Percentiles rank a stretch among this genome's conserved stretches.
Conservation (phyloP, 192 early-diverging fungal species). For the Podila clonocystis region DNA sequence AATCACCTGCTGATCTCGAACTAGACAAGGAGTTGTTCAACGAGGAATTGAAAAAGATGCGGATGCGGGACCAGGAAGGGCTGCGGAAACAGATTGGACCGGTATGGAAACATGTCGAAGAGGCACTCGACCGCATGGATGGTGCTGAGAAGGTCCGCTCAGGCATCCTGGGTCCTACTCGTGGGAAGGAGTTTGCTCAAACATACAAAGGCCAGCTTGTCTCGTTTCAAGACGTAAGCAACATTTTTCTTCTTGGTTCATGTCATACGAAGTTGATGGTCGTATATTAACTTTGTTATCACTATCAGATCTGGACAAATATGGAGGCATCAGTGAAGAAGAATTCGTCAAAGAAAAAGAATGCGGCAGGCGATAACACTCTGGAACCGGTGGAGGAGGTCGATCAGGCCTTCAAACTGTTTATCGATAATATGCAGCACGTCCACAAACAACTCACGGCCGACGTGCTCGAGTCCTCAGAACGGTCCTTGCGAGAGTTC, state of each 20-base stretch:
- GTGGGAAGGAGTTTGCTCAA: slow-evolving; percentile 48
- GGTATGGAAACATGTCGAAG: slow-evolving; percentile 70
- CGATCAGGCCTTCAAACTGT: slow-evolving; percentile 34
- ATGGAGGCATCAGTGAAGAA: slow-evolving; percentile 36
- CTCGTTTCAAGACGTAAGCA: slow-evolving; percentile 44
- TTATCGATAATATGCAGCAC: slow-evolving; percentile 46
- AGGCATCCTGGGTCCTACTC: slow-evolving; percentile 33
- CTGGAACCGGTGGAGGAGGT: slow-evolving; percentile 35
- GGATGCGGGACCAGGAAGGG: slow-evolving; percentile 62
- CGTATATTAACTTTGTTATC: background rate
- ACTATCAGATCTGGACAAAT: slow-evolving; percentile 28
- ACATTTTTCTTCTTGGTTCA: background rate
- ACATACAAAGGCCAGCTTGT: slow-evolving; percentile 41
- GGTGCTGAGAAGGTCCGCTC: slow-evolving; percentile 48
- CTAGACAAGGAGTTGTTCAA: slow-evolving; percentile 74
- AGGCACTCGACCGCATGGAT: slow-evolving; percentile 44
- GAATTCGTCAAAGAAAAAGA: slow-evolving; percentile 30
- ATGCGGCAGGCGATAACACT: background rate
- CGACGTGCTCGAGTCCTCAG: slow-evolving; percentile 45
- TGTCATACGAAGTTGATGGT: no score
- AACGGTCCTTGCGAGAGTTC: slow-evolving; percentile 41
- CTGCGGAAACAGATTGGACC: slow-evolving; percentile 68
- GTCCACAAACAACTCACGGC: slow-evolving; percentile 36
- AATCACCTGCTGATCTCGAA: slow-evolving; percentile 76
- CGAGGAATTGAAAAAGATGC: slow-evolving; percentile 66